phyloP scores from a whole-genome alignment of 2,329 filamentous ascomycete genomes.

The Alternaria sp. region DNA sequence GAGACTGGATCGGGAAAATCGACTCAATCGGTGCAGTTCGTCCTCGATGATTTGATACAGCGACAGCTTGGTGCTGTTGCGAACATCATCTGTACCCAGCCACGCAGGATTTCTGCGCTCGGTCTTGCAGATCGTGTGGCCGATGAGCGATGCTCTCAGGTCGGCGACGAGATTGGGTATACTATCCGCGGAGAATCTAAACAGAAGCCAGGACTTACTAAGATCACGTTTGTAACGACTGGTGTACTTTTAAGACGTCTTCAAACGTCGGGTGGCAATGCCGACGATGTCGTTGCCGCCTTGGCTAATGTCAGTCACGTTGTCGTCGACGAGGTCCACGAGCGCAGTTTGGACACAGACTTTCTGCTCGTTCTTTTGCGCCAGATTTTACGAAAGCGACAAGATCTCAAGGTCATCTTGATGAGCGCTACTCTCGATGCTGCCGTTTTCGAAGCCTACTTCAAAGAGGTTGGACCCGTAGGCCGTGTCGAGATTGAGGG shows the following conservation, averaged over 20 bases:
- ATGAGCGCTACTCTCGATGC: constrained; percentile 98
- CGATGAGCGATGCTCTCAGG: constrained; percentile 80
- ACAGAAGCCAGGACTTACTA: constrained; percentile 71
- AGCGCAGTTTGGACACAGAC: constrained; percentile 92
- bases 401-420: constrained; percentile 85
- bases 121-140: constrained; percentile 93
- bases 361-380: constrained; percentile 88
- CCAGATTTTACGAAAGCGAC: constrained; percentile 75
- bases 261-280: constrained; percentile 84
- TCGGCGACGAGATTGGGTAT: constrained; percentile 91
- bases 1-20: constrained; percentile 98
- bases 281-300: constrained; percentile 80
- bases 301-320: constrained; percentile 92
- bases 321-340: constrained; percentile 95
- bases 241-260: constrained; percentile 88
- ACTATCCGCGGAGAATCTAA: constrained; percentile 90
- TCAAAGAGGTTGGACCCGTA: constrained; percentile 72
- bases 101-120: constrained; percentile 89
- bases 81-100: constrained; percentile 96
- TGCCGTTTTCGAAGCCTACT: constrained; percentile 82
- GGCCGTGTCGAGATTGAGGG: constrained; percentile 86
- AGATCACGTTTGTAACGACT: constrained; percentile 94
- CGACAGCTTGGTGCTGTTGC: constrained; percentile 75
- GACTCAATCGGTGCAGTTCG: constrained; percentile 94
- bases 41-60: constrained; percentile 87